Evolutionary conservation across 768 basidiomycete species (phyloP).

Genomic region (Termitomyces sp.): DNA sequence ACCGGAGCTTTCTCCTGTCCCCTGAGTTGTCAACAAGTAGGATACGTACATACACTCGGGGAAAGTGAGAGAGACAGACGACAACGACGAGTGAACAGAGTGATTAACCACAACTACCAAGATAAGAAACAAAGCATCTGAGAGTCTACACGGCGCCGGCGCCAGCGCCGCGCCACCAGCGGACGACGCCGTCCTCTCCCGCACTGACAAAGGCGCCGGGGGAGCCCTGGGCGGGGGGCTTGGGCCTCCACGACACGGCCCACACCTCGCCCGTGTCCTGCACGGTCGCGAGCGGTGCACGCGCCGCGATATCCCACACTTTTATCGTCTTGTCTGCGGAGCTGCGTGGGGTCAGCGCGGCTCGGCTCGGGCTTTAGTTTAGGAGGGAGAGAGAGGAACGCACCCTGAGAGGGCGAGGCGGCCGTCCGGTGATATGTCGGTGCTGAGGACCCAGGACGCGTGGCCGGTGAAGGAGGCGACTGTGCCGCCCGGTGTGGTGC

Average conservation of each 20-base stretch:
- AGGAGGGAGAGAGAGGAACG: neutral
- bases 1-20: no score
- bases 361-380: neutral
- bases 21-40: no score
- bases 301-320: slow-evolving; percentile 79
- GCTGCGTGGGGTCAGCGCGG: slow-evolving; percentile 24
- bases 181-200: slow-evolving; percentile 67
- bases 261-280: slow-evolving; percentile 81
- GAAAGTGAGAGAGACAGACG: no score
- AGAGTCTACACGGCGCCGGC: neutral
- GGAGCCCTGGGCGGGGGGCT: slow-evolving; percentile 43
- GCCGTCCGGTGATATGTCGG: slow-evolving; percentile 78
- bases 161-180: slow-evolving; percentile 78
- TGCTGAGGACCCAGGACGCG: slow-evolving; percentile 84
- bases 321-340: slow-evolving; percentile 85
- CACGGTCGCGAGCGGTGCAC: slow-evolving; percentile 69
- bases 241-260: slow-evolving; percentile 77
- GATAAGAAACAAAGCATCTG: neutral
- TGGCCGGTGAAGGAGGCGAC: slow-evolving; percentile 87
- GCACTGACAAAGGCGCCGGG: slow-evolving; percentile 69
- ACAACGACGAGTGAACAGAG: no score
- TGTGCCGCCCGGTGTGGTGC: slow-evolving; percentile 68
- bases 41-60: no score
- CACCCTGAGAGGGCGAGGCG: slow-evolving; percentile 80
- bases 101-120: no score